phyloP scores from a whole-genome alignment of 371 early-diverging fungal genomes.

The Mortierella sp. region DNA sequence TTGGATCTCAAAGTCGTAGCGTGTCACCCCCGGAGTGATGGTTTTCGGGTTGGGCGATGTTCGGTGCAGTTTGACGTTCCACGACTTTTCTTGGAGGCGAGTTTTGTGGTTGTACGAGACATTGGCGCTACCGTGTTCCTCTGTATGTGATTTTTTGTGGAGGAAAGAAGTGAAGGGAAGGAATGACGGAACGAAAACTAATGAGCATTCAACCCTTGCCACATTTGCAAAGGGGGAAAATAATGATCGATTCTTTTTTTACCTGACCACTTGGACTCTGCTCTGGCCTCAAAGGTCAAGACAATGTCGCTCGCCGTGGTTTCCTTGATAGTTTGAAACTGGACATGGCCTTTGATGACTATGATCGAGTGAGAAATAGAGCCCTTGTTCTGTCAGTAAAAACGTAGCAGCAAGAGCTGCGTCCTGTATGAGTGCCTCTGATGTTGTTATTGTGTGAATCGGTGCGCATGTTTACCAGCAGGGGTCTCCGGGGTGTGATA shows the following conservation, averaged over 20 bases:
- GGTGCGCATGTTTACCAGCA: neutral
- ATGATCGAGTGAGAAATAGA: neutral
- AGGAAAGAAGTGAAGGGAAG: too few relatives aligned
- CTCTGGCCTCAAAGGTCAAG: conserved; percentile 6
- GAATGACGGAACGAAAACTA: neutral
- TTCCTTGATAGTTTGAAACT: conserved; percentile 11
- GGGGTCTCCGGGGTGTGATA: neutral
- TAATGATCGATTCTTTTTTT: too few relatives aligned
- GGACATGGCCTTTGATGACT: conserved; percentile 8
- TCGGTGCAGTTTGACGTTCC: neutral
- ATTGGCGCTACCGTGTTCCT: neutral
- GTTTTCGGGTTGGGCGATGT: neutral
- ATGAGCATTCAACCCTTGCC: too few relatives aligned
- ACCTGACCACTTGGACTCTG: conserved; percentile 18
- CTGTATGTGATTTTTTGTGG: neutral
- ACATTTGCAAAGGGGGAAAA: too few relatives aligned
- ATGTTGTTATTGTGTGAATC: too few relatives aligned
- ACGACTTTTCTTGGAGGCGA: neutral
- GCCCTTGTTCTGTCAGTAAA: too few relatives aligned
- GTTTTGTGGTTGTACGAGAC: neutral
- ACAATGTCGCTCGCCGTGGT: conserved; percentile 9
- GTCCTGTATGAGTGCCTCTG: too few relatives aligned
- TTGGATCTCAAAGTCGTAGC: conserved; percentile 20
- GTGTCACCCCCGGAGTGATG: conserved; percentile 11
- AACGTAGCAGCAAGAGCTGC: too few relatives aligned